Evolutionary conservation across 169 alveolate genomes (phyloP).

Genomic region (Neospora caninum): DNA sequence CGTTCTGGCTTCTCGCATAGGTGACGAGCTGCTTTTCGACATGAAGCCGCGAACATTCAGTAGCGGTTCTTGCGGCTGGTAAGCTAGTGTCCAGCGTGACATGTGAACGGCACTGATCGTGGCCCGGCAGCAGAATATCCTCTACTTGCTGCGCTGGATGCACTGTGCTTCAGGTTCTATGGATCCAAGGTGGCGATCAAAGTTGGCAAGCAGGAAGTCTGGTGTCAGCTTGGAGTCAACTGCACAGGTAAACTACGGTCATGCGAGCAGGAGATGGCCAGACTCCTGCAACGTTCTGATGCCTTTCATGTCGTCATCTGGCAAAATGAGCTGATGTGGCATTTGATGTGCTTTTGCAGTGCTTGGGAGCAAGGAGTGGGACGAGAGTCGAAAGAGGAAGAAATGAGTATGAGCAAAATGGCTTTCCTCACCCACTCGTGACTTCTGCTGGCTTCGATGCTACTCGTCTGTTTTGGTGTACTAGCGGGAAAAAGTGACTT

Average conservation of each 20-base stretch:
- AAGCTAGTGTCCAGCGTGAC: neutral
- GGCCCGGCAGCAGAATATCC: neutral
- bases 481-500: no score
- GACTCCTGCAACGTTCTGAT: neutral
- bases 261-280: neutral
- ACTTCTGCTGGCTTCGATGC: no score
- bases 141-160: neutral
- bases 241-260: constrained; percentile 56
- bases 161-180: constrained; percentile 39
- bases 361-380: constrained; percentile 65
- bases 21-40: constrained; percentile 28
- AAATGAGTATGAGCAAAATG: constrained; percentile 15
- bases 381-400: constrained; percentile 46
- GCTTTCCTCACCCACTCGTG: neutral
- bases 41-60: constrained; percentile 68
- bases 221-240: constrained; percentile 70
- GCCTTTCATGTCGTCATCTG: neutral
- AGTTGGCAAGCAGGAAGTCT: constrained; percentile 65
- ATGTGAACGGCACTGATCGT: neutral
- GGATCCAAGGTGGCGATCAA: constrained; percentile 61
- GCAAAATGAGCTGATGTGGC: neutral
- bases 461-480: no score
- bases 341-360: constrained; percentile 18
- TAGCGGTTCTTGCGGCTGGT: constrained; percentile 65
- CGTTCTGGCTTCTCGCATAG: constrained; percentile 45